phyloP scores from a whole-genome alignment of 805 yeast genomes.

The Yarrowia divulgata region DNA sequence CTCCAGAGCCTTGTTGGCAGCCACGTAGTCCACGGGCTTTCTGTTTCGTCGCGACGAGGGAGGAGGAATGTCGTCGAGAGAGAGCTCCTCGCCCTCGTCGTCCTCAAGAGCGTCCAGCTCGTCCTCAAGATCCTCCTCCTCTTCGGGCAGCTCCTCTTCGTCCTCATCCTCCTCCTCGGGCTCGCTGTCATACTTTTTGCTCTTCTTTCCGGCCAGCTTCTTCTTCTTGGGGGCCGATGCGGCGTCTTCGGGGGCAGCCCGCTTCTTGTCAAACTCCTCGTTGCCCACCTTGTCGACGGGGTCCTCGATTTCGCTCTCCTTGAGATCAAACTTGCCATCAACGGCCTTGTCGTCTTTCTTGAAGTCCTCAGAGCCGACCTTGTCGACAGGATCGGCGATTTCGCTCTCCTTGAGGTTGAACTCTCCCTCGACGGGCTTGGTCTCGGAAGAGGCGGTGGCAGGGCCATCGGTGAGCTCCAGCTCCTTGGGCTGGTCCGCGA shows the following conservation, averaged over 20 bases:
- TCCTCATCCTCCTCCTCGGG: conserved; percentile 57
- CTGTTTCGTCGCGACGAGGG: conserved; percentile 82
- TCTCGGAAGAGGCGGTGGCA: conserved; percentile 36
- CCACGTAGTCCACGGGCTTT: conserved; percentile 80
- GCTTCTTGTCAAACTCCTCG: conserved; percentile 18
- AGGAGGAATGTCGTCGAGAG: conserved; percentile 74
- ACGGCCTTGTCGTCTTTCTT: background rate
- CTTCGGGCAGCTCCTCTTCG: conserved; percentile 49
- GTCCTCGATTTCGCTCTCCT: background rate
- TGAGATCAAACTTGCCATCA: conserved; percentile 19
- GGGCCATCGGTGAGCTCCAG: conserved; percentile 14
- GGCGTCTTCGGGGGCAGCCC: background rate
- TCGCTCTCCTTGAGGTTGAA: conserved; percentile 6
- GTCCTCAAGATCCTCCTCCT: conserved; percentile 50
- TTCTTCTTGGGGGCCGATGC: conserved; percentile 34
- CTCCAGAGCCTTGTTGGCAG: conserved; percentile 76
- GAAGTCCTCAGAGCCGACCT: background rate
- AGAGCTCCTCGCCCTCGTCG: conserved; percentile 81
- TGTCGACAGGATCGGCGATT: conserved; percentile 16
- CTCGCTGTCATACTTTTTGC: conserved; percentile 57
- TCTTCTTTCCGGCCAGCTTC: conserved; percentile 44
- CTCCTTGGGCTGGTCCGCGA: conserved; percentile 32
- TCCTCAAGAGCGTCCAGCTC: conserved; percentile 72
- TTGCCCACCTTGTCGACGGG: conserved; percentile 1
- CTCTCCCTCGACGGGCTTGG: conserved; percentile 36